Evolutionary conservation across 2,329 filamentous ascomycete genomes (phyloP), one percentile per base, ranked within the genome.

Genomic region (Fusarium hainanense): DNA sequence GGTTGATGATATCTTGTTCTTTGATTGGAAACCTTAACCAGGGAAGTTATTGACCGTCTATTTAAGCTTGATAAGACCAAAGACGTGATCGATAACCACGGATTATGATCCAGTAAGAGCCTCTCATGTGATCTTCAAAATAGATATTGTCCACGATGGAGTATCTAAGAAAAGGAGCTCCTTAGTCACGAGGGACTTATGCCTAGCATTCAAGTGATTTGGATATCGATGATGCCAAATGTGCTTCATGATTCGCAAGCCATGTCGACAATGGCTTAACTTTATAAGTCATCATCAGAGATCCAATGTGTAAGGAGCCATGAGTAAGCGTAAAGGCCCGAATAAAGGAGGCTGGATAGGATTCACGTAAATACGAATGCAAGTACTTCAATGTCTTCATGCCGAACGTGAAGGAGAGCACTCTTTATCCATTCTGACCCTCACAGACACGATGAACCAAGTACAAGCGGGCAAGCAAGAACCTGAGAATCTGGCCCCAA

Each of bases 381-480:
- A 18, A 13, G 14, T 37, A 44, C 30, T 37, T 44, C n/a, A 54
- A 23, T 20, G 6, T n/a, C 18, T 37, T 37, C 23, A 37, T 28
- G 7, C 12, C 27, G n/a, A 21, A 27, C 10, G 7, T 32, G 28
- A 18, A 20, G 8, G 16, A 18, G 9, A 54, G 13, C 11, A 23
- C n/a, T 23, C 30, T 23, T 21, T 28, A 7, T 40, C 4, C 12
- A 25, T 8, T 54, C 12, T 21, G 37, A n/a, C 7, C 12, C 16
- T n/a, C 20, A 21, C 18, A 14, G 11, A 6, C 23, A 27, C 40
- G 12, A 67, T 66, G 63, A 49, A 42, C 9, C 30, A 37, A 61
- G 32, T 34, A 21, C 27, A 60, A 23, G 41, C 30, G 10, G n/a
- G n/a, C 14, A 50, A 66, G 7, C 47, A 51, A 12, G 56, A 66